phyloP scores from a whole-genome alignment of 2,329 filamentous ascomycete species.

The Penicillium polonicum region DNA sequence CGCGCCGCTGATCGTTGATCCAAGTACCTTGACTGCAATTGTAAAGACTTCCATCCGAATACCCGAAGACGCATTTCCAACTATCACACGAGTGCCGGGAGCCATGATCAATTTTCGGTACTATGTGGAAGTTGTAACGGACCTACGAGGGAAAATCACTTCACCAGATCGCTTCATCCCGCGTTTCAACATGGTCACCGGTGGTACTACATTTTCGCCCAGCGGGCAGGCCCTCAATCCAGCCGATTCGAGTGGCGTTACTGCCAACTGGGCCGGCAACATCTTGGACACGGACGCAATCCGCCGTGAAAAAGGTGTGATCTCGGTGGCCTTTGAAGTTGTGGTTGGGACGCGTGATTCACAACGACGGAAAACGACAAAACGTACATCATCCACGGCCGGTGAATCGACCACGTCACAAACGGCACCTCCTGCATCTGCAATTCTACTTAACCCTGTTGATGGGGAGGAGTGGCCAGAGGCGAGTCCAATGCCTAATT shows the following conservation, averaged over 20 bases:
- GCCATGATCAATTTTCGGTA: constrained; percentile 96
- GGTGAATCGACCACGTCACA: constrained; percentile 33
- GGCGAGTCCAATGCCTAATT: constrained; percentile 18
- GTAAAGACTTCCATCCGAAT: constrained; percentile 81
- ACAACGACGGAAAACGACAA: constrained; percentile 51
- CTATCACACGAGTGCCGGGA: constrained; percentile 83
- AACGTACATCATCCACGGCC: constrained; percentile 29
- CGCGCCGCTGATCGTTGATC: constrained; percentile 84
- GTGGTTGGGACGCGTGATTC: constrained; percentile 84
- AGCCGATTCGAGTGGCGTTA: constrained; percentile 36
- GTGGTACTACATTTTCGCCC: constrained; percentile 46
- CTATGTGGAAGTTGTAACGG: constrained; percentile 86
- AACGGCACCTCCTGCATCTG: constrained; percentile 7
- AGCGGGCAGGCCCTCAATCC: constrained; percentile 37
- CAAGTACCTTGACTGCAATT: constrained; percentile 70
- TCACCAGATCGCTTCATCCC: constrained; percentile 67
- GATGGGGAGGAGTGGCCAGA: constrained; percentile 34
- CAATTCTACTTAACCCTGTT: constrained; percentile 13
- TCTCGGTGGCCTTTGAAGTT: constrained; percentile 81
- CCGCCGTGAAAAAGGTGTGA: constrained; percentile 85
- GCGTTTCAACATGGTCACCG: constrained; percentile 52
- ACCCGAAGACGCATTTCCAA: constrained; percentile 88
- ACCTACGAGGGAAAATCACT: constrained; percentile 81
- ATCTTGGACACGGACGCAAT: constrained; percentile 87
- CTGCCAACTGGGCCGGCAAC: constrained; percentile 52